Evolutionary conservation across 768 basidiomycete species (phyloP), one percentile per base, ranked within the genome.

Genomic region (Mycena galopus): DNA sequence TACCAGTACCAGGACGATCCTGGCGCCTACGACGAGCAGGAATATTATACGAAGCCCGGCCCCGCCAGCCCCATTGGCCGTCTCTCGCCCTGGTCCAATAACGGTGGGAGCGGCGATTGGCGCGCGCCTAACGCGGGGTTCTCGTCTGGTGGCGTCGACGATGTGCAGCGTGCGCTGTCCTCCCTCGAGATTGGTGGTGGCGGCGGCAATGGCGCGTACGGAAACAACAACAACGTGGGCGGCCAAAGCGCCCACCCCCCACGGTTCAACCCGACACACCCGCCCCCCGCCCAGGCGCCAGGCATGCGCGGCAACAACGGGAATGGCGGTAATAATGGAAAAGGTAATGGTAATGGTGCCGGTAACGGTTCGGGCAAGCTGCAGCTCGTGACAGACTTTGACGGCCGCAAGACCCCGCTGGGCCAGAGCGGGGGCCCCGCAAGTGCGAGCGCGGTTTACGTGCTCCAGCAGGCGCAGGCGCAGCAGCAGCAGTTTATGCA

Each of bases 101-200:
- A 67, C 55, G 73, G 69, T n/a, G 71, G 63, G 39, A 73, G 67
- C 67, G 65, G 55, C 14, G 78, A 78, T 62, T 67, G 73, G 67
- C 55, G 70, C 77, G 55, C 70, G 83, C 51, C 84, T 79, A 53
- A 78, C 29, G 11, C 82, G 7, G 72, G 58, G 25, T 79, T 80
- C 71, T 75, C 81, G 33, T 78, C 75, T 53, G 63, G 74, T 53
- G 84, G 84, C 56, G 88, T 95, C 68, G 94, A 95, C 73, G 94
- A 96, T 65, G 91, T 95, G 19, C 89, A 92, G 75, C 89, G 91
- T 50, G 94, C 93, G 21, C 83, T 95, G 29, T 91, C 92, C 19
- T 82, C 88, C 37, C 84, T 96, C 65, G 94, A 95, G 75, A 82
- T 95, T 14, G 57, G 53, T 25, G 51, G 25, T 21, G 51, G 51